These are phyloP conservation scores for Cyclotella choctawhatcheeana DNA, from an alignment of 108 stramenopile species.

Conservation along the genomic window DNA sequence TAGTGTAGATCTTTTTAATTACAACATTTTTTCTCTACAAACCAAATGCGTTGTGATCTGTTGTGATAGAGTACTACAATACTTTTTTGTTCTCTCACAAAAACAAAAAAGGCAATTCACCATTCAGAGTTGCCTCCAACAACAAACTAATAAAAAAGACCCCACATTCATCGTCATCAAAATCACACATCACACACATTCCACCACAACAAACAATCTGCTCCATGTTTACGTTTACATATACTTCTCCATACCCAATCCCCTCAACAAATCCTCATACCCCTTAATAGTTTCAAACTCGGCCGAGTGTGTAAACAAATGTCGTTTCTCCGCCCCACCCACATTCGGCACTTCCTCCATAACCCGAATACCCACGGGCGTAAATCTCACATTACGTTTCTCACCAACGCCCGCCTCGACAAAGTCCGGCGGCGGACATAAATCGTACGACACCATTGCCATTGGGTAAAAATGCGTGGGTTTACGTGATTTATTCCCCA, in stretches of 20 bases:
- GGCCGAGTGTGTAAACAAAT: slow-evolving; percentile 72
- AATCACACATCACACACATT: not conserved
- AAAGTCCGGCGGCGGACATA: slow-evolving; percentile 94
- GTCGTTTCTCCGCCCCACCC: slow-evolving; percentile 73
- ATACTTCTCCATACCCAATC: slow-evolving; percentile 49
- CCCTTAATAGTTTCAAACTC: slow-evolving; percentile 54
- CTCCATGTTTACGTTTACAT: too few species aligned
- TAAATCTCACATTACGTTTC: slow-evolving; percentile 85
- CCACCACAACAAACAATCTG: not conserved
- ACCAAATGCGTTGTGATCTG: too few species aligned
- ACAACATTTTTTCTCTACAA: too few species aligned
- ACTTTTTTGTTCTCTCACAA: too few species aligned
- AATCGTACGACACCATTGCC: slow-evolving; percentile 93
- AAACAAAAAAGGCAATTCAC: too few species aligned
- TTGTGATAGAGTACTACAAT: too few species aligned
- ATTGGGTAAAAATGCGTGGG: slow-evolving; percentile 94
- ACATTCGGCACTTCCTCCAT: slow-evolving; percentile 73
- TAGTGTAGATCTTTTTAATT: too few species aligned
- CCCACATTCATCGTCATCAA: too few species aligned
- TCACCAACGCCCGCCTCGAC: slow-evolving; percentile 86
- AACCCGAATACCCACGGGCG: slow-evolving; percentile 76
- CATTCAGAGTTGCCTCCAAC: too few species aligned
- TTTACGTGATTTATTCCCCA: slow-evolving; percentile 87
- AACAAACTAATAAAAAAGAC: too few species aligned
- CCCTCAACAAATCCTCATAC: slow-evolving; percentile 62